phyloP scores from a whole-genome alignment of 495 filamentous ascomycete species.

The Arthonia radiata region DNA sequence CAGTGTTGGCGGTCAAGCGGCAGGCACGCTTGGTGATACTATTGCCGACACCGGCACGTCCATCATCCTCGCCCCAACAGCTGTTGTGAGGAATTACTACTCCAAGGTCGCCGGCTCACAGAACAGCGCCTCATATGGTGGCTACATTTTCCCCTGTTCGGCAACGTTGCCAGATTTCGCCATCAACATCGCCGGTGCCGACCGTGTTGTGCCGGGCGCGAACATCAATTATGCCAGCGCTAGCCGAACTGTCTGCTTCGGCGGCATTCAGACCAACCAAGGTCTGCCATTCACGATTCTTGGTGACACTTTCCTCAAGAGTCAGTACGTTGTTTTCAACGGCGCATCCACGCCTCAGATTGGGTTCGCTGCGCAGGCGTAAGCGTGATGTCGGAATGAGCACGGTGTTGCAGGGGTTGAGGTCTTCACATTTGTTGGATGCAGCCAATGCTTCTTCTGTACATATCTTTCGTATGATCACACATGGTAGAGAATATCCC shows the following conservation, averaged over 20 bases:
- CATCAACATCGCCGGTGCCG: constrained; percentile 24
- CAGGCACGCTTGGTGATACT: constrained; percentile 8
- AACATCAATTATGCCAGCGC: constrained; percentile 28
- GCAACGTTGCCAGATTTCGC: constrained; percentile 35
- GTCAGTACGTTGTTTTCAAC: constrained; percentile 55
- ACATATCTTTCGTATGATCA: too few relatives aligned
- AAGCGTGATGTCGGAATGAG: too few relatives aligned
- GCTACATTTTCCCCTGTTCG: constrained; percentile 43
- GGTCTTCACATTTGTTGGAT: too few relatives aligned
- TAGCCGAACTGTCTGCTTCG: constrained; percentile 30
- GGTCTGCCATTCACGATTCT: constrained; percentile 44
- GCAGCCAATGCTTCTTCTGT: too few relatives aligned
- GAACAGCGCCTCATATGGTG: constrained; percentile 25
- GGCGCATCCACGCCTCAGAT: constrained; percentile 25
- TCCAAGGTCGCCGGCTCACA: constrained; percentile 23
- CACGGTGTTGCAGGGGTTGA: too few relatives aligned
- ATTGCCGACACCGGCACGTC: constrained; percentile 54
- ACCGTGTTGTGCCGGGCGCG: constrained; percentile 25
- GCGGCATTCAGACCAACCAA: constrained; percentile 35
- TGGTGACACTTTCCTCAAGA: constrained; percentile 59
- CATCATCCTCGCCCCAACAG: constrained; percentile 34
- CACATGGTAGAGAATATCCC: too few relatives aligned
- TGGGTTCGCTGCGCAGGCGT: constrained; percentile 28
- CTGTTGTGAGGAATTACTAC: constrained; percentile 40
- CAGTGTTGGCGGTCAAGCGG: constrained; percentile 31